A percentile compares a stretch with the other conserved stretches of the same genome.
Conservation (phyloP, 176 grass and related monocot genomes). For the Carex parvula region DNA sequence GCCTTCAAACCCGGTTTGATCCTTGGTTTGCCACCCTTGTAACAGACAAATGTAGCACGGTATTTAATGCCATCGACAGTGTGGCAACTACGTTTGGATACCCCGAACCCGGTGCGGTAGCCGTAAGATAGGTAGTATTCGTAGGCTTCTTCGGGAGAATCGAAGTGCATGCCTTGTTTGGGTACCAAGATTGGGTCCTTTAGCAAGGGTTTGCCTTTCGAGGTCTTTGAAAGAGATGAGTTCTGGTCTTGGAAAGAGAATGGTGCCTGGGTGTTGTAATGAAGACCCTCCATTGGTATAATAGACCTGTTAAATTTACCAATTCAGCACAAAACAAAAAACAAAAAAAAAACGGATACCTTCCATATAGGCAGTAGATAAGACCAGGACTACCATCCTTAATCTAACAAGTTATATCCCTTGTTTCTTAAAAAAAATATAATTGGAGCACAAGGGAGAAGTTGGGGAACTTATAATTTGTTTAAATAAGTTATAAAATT, state of each 20-base stretch:
- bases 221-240: not conserved
- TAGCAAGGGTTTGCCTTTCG: not conserved
- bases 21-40: slow-evolving; percentile 49
- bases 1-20: slow-evolving; percentile 30
- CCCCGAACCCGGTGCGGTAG: slow-evolving; percentile 64
- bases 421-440: not conserved
- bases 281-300: slow-evolving; percentile 8
- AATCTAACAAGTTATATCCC: not conserved
- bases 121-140: slow-evolving; percentile 72
- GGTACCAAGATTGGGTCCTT: not conserved
- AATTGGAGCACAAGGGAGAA: not conserved
- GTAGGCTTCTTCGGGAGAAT: slow-evolving; percentile 76
- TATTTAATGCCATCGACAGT: slow-evolving; percentile 71
- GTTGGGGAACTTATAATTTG: not conserved
- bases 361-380: not conserved
- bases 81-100: slow-evolving; percentile 67
- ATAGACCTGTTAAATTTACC: slow-evolving; percentile 9
- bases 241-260: slow-evolving; percentile 11
- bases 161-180: slow-evolving; percentile 51
- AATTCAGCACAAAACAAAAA: not conserved
- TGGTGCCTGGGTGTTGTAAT: slow-evolving; percentile 10
- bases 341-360: not conserved
- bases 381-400: not conserved
- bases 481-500: not conserved
- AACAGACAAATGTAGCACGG: slow-evolving; percentile 77